Conservation (phyloP, 495 filamentous ascomycete species). For the Rostrohypoxylon terebratum region DNA sequence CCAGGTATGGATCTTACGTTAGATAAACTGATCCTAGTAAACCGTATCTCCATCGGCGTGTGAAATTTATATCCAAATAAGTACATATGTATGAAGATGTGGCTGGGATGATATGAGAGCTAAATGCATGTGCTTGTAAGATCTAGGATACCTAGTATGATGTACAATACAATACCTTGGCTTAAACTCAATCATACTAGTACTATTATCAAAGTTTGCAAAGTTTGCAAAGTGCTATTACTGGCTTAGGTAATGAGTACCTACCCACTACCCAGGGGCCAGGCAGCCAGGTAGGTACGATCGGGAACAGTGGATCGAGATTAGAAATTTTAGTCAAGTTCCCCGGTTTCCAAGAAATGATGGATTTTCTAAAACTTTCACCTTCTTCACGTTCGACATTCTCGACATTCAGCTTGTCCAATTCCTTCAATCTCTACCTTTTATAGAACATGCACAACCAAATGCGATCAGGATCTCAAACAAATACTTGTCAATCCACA, state of each 20-base stretch:
- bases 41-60: not conserved
- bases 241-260: too few relatives aligned
- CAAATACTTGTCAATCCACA: slow-evolving; percentile 23
- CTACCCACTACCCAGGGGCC: too few relatives aligned
- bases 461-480: slow-evolving; percentile 20
- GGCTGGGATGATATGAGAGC: too few relatives aligned
- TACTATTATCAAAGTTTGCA: too few relatives aligned
- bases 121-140: not conserved
- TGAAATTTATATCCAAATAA: not conserved
- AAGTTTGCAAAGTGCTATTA: too few relatives aligned
- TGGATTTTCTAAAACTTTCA: not conserved
- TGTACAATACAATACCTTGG: too few relatives aligned
- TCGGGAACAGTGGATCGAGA: too few relatives aligned
- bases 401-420: too few relatives aligned
- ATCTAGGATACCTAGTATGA: not conserved
- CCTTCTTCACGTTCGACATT: too few relatives aligned
- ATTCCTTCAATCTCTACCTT: not conserved
- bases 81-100: not conserved
- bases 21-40: not conserved
- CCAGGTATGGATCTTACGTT: not conserved
- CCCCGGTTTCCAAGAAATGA: too few relatives aligned
- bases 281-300: too few relatives aligned
- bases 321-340: too few relatives aligned
- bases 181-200: not conserved
- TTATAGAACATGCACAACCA: not conserved